Base-by-base conservation (phyloP, 2,329 filamentous ascomycete genomes). In the Stemphylium beticola region DNA sequence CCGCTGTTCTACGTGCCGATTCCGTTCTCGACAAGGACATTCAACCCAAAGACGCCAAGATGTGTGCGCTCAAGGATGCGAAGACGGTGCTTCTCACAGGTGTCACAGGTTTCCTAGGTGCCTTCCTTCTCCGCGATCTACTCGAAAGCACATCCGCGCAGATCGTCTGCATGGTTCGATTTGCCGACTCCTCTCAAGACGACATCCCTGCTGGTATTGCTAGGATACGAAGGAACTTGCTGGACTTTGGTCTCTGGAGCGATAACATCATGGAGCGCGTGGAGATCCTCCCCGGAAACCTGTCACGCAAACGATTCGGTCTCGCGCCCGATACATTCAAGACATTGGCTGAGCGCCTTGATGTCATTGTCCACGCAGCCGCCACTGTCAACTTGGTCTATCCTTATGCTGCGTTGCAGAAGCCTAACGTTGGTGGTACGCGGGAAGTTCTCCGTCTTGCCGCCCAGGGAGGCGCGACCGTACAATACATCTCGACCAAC, bases 401-500 rank as follows among this genome's bases (percentile, higher is more conserved):
- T 62, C 90, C 90, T 0, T 93, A 93, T 62, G 90, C 90, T 37
- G 88, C 89, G 0, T 78, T 93, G 61, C 83, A 89, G 48, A 85
- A 83, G 45, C 85, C 89, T 53, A 93, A 93, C 62, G 87, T 93
- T 2, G 85, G 85, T n/a, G 90, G 90, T n/a, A 92, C 90, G 0
- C 80, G 84, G 37, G 89, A 93, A 69, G 84, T 93, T 34, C 75
- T 93, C 46, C 87, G 90, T 38, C 79, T 93, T 22, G 90, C 90
- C 0, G 82, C 84, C 53, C 81, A 83, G 33, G 83, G 82, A 20
- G 87, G 87, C 11, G 88, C 89, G 1, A 92, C 90, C 0, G 81
- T 93, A 1, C 89, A 93, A 64, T 90, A 93, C 57, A 80, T 93
- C 1, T 93, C 90, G 0, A 93, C 90, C 0, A 93, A 93, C 61